Percentiles rank a stretch among this genome's conserved stretches.
Evolutionary conservation across 495 filamentous ascomycete genomes (phyloP).

Genomic region (Aspergillus nidulans): DNA sequence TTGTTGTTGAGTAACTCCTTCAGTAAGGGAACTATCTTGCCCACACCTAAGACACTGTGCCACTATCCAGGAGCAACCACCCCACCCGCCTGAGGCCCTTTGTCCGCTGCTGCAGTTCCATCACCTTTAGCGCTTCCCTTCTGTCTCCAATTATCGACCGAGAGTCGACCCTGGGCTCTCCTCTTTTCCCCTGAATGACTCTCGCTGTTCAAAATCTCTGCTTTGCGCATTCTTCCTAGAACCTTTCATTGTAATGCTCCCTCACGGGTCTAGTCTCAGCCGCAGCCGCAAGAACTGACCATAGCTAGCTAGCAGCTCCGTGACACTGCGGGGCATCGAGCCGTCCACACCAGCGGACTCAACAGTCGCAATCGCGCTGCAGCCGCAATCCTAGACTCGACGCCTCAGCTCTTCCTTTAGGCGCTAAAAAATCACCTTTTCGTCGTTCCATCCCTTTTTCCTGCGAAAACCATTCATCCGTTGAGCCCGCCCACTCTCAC

Average conservation of each 20-base stretch:
- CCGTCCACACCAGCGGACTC: background rate
- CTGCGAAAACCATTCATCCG: background rate
- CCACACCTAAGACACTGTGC: background rate
- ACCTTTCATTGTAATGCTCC: background rate
- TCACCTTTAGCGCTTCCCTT: slow-evolving; percentile 14
- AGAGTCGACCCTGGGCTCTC: slow-evolving; percentile 9
- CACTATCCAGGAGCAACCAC: background rate
- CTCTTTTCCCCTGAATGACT: slow-evolving; percentile 8
- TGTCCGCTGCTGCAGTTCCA: slow-evolving; percentile 9
- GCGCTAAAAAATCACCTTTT: slow-evolving; percentile 6
- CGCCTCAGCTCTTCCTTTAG: slow-evolving; percentile 7
- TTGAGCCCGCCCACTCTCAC: slow-evolving; percentile 4
- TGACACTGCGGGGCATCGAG: slow-evolving; percentile 8
- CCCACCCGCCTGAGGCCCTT: slow-evolving; percentile 1
- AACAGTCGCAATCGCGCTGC: slow-evolving; percentile 3
- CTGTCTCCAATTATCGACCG: slow-evolving; percentile 9
- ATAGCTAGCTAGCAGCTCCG: background rate
- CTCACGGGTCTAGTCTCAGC: background rate
- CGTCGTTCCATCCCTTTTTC: background rate
- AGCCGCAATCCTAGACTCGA: background rate
- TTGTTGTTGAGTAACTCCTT: background rate
- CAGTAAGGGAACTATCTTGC: background rate
- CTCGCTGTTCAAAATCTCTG: slow-evolving; percentile 8
- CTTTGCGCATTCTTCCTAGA: background rate
- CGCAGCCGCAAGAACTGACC: background rate